Evolutionary conservation across 352 stramenopile genomes (phyloP), one percentile per base, ranked within the genome.

Genomic region (Phytophthora tentaculata): DNA sequence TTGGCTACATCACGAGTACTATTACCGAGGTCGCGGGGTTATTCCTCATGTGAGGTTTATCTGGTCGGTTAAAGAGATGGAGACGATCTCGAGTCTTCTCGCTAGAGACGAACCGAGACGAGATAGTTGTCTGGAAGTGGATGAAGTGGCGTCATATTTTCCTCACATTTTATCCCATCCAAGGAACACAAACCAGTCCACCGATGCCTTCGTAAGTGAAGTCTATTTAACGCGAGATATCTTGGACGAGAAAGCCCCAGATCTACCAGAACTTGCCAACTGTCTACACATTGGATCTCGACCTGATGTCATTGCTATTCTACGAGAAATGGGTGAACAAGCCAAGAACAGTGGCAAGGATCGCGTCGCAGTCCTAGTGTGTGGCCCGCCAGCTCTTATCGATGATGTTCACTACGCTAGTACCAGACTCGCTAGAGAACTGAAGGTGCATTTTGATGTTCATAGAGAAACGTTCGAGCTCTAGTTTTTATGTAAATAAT

Each of bases 11-110:
- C 64, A 80, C 50, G 65, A 77, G 17, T 56, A 60, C 16, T 72
- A 70, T 35, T 68, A 71, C 12, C 35, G 56, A 35, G 69, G 56
- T 29, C 79, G 75, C 9, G 61, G 56, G 2, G 52, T 67, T 3
- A 68, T 89, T 50, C 60, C 77, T n/a, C 73, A 81, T n/a, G 77
- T 84, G 24, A 62, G 65, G 32, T 89, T 89, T 28, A 68, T 88
- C 7, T 89, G 81, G 81, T 73, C 79, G 0, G 68, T 81, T 2
- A 79, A 80, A 17, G 73, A 89, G 10, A 73, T 76, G 2, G 77
- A 83, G 44, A 76, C 76, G 37, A 71, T 84, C 8, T 29, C 67
- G 6, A 80, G 77, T n/a, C 76, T 74, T 45, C 60, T 69, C 19
- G 51, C 55, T 7, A 50, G 66, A 50, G 70, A 77, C 19, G 65